These are phyloP conservation scores for Fusarium pseudoanthophilum DNA, from an alignment of 2,329 filamentous ascomycete genomes.

Conservation along the genomic window DNA sequence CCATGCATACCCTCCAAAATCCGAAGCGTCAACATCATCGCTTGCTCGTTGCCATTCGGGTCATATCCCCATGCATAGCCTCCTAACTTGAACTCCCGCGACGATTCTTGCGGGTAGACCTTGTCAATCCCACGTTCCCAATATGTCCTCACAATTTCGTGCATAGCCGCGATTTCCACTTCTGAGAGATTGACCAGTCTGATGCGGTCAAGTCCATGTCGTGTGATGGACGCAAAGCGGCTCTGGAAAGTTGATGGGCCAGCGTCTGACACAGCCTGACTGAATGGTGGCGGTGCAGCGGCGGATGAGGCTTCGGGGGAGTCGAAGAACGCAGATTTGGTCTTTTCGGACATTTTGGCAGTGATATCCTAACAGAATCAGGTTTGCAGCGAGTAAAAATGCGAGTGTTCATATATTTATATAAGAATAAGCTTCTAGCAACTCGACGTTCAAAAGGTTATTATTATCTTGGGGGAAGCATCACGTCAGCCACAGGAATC, in stretches of 20 bases:
- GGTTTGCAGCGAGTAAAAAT: too few relatives aligned
- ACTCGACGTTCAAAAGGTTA: too few relatives aligned
- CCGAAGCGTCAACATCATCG: constrained; percentile 7
- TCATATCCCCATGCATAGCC: constrained; percentile 11
- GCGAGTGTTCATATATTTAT: too few relatives aligned
- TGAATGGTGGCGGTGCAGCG: neutral
- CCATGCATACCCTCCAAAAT: constrained; percentile 5
- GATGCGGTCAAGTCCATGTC: constrained; percentile 7
- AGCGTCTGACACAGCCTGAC: neutral
- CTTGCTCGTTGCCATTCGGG: constrained; percentile 12
- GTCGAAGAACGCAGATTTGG: neutral
- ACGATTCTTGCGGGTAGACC: neutral
- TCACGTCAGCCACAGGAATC: constrained; percentile 14
- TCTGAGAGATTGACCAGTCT: constrained; percentile 16
- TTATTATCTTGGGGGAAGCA: neutral
- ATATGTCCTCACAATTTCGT: neutral
- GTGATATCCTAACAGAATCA: rapidly evolving
- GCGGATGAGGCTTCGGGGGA: neutral
- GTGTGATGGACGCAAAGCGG: constrained; percentile 2
- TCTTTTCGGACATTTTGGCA: constrained; percentile 5
- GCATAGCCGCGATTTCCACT: neutral
- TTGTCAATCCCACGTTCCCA: constrained; percentile 16
- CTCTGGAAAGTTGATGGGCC: neutral
- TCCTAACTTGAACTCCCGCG: constrained; percentile 21
- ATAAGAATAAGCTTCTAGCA: too few relatives aligned